phyloP scores from a whole-genome alignment of 495 filamentous ascomycete genomes.

The Annulohypoxylon bovei region DNA sequence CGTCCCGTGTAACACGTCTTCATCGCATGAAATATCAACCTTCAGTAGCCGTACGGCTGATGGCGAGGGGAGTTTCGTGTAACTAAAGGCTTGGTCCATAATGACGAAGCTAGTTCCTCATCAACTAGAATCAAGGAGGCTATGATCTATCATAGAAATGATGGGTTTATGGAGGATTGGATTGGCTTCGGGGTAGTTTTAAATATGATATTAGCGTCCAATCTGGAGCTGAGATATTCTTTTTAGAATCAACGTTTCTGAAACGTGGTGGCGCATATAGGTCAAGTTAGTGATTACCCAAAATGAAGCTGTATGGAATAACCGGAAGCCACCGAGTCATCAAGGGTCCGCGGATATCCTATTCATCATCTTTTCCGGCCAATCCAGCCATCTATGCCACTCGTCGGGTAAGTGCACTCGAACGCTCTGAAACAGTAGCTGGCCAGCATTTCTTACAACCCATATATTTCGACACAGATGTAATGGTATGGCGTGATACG shows the following conservation, averaged over 20 bases:
- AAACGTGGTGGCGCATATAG: neutral
- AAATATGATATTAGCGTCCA: neutral
- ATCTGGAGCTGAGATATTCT: too few relatives aligned
- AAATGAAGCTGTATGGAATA: neutral
- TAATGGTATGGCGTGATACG: slow-evolving; percentile 27
- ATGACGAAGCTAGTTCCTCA: neutral
- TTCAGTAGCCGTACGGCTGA: neutral
- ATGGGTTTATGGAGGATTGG: neutral
- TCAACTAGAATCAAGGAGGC: neutral
- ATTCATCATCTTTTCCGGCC: slow-evolving; percentile 27
- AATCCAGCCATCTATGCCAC: slow-evolving; percentile 37
- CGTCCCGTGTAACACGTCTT: neutral
- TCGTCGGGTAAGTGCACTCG: slow-evolving; percentile 26
- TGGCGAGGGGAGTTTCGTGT: neutral
- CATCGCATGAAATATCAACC: neutral
- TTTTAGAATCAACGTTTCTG: too few relatives aligned
- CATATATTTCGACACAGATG: slow-evolving; percentile 28
- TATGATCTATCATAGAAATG: neutral
- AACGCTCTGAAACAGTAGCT: slow-evolving; percentile 14
- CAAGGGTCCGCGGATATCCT: neutral
- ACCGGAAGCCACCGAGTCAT: neutral
- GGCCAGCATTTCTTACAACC: slow-evolving; percentile 23
- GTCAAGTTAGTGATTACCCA: neutral
- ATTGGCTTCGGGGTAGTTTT: neutral
- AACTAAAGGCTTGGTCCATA: neutral